Conservation (phyloP, 2,329 filamentous ascomycete species). For the Exserohilum rostratum region DNA sequence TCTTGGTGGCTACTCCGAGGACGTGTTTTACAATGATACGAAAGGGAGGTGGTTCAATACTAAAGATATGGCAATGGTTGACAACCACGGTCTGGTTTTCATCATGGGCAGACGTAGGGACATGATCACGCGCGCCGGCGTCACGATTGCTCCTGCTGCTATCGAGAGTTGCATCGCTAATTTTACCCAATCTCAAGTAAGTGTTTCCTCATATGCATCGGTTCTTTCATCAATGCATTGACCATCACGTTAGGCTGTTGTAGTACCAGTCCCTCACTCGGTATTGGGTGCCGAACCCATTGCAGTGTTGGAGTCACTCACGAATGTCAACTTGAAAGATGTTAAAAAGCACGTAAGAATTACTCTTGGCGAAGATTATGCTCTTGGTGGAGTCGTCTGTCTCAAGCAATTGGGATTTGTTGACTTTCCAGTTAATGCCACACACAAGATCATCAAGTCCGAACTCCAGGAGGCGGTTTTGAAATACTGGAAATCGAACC, state of each 20-base stretch:
- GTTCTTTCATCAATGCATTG: neutral
- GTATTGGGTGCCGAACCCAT: neutral
- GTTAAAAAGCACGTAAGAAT: neutral
- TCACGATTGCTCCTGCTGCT: neutral
- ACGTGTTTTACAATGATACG: neutral
- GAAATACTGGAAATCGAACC: neutral
- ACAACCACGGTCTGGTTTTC: neutral
- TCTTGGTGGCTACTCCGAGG: slow-evolving; percentile 1
- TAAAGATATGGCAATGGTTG: slow-evolving; percentile 1
- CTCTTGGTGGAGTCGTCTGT: neutral
- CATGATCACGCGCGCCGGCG: neutral
- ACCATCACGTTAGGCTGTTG: neutral
- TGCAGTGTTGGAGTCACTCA: neutral
- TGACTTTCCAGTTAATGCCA: neutral
- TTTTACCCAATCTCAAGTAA: neutral
- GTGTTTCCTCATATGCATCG: neutral
- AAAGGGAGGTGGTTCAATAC: slow-evolving; percentile 5
- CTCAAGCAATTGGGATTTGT: neutral
- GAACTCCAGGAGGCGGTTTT: neutral
- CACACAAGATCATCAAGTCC: neutral
- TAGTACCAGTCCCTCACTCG: neutral
- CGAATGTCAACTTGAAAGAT: neutral
- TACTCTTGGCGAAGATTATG: neutral
- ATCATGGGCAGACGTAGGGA: slow-evolving; percentile 2
- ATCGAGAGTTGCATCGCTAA: neutral